phyloP scores from a whole-genome alignment of 2,329 filamentous ascomycete genomes.

The Hymenoscyphus infarciens region DNA sequence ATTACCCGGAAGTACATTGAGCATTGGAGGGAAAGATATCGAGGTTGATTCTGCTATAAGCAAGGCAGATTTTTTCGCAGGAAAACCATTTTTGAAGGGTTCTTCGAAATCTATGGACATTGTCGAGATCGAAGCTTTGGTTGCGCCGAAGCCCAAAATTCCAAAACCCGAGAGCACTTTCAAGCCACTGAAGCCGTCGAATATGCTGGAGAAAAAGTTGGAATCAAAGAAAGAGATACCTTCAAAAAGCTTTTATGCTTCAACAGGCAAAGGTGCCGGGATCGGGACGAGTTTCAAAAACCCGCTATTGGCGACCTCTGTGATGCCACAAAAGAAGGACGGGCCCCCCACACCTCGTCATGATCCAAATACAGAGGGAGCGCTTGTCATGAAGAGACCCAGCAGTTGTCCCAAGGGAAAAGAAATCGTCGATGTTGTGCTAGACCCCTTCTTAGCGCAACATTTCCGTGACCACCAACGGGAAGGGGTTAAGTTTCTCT shows the following conservation, averaged over 20 bases:
- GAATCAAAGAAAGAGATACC: conserved; percentile 32
- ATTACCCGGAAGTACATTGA: conserved; percentile 57
- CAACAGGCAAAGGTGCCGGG: conserved; percentile 36
- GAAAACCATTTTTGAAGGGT: conserved; percentile 42
- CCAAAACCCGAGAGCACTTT: not conserved
- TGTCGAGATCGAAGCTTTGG: conserved; percentile 13
- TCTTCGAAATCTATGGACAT: conserved; percentile 17
- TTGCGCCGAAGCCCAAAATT: conserved; percentile 2
- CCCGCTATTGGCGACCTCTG: conserved; percentile 53
- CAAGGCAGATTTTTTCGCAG: conserved; percentile 54
- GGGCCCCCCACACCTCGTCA: conserved; percentile 58
- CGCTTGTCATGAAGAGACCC: conserved; percentile 65
- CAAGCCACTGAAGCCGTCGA: not conserved
- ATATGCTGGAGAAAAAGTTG: conserved; percentile 7
- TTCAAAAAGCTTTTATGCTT: conserved; percentile 39
- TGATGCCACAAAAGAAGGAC: conserved; percentile 44
- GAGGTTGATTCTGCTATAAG: conserved; percentile 62
- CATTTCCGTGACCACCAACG: conserved; percentile 65
- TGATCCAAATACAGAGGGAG: conserved; percentile 55
- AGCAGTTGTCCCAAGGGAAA: conserved; percentile 54
- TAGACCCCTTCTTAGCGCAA: conserved; percentile 62
- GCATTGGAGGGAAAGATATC: conserved; percentile 63
- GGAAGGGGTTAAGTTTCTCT: conserved; percentile 67
- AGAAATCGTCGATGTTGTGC: conserved; percentile 67
- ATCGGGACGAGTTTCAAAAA: conserved; percentile 55